Evolutionary conservation across 2,329 filamentous ascomycete species (phyloP).

Genomic region (Penicillium olsonii): DNA sequence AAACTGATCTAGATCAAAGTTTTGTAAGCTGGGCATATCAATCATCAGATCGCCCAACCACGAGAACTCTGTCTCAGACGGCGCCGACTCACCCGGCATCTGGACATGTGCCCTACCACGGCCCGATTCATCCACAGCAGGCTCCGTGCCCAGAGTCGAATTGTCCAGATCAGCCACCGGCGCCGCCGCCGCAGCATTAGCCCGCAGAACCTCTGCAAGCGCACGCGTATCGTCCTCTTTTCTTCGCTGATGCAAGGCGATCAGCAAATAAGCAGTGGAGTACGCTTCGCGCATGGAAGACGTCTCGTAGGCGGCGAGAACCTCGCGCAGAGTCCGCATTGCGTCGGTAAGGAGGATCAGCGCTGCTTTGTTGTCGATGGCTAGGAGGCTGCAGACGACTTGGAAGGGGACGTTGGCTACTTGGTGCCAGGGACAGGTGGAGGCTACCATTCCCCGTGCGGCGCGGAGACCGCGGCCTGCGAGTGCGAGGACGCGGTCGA

Average conservation of each 20-base stretch:
- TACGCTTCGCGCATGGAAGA: constrained; percentile 55
- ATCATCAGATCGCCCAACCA: constrained; percentile 49
- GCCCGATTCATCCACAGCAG: background rate
- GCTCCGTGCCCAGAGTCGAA: background rate
- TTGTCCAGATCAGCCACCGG: constrained; percentile 5
- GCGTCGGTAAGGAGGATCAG: constrained; percentile 53
- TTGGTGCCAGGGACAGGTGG: constrained; percentile 59
- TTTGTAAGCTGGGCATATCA: constrained; percentile 48
- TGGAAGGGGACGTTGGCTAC: constrained; percentile 63
- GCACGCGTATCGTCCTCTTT: constrained; percentile 48
- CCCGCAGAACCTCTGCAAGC: constrained; percentile 43
- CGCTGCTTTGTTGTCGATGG: constrained; percentile 55
- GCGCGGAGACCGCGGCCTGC: constrained; percentile 49
- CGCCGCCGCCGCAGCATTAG: constrained; percentile 33
- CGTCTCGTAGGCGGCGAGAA: constrained; percentile 49
- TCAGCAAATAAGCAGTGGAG: constrained; percentile 56
- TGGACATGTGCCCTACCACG: background rate
- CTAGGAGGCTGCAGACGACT: constrained; percentile 57
- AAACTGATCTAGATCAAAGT: constrained; percentile 49
- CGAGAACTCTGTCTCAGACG: constrained; percentile 38
- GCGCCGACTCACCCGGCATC: constrained; percentile 15
- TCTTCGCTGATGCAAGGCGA: constrained; percentile 54
- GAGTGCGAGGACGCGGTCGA: constrained; percentile 52
- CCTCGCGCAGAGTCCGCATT: constrained; percentile 50
- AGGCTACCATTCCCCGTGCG: constrained; percentile 49